Evolutionary conservation across 768 basidiomycete genomes (phyloP), one percentile per base, ranked within the genome.

Genomic region (Paxillus involutus): DNA sequence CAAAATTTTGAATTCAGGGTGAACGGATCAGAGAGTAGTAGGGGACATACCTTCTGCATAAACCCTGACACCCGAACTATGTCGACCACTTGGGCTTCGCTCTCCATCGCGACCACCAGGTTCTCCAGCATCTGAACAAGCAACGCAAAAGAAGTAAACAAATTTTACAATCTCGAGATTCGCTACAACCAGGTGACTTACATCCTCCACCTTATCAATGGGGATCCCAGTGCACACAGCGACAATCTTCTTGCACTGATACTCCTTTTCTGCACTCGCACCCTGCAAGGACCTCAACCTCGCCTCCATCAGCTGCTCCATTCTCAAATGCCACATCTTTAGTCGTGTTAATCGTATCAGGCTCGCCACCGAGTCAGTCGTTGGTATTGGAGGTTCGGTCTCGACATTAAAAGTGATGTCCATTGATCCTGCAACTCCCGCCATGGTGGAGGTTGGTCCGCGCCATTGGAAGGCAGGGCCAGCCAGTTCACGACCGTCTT

Each of bases 191-290:
- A 52, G 43, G 48, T 40, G n/a, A 80, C 88, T 78, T 68, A 95
- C 94, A 65, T 86, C 85, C 69, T 97, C 96, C 48, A 98, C 89
- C 69, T 88, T 85, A 63, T 96, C 93, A 43, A 90, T 78, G 2
- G 89, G 83, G 44, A 94, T 86, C 19, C 90, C 89, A 4, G 92
- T 90, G 68, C 92, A 95, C 40, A 94, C 74, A 13, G 93, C 85
- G 24, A 99, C 87, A 56, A 98, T 86, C 73, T 85, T 94, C 73
- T 90, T 88, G 75, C 91, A 96, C 70, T 94, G 88, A 63, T 89
- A 87, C 66, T 94, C 91, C 72, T 89, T 93, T 73, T 94, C 92
- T 16, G 88, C 88, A 62, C 87, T 88, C 30, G 86, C 85, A 43
- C 88, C 91, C 60, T 90, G 84, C 58, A 95, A 70, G 32, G 77